These are phyloP conservation scores for Emericellopsis cladophorae DNA, from an alignment of 2,329 filamentous ascomycete genomes.

Conservation along the genomic window DNA sequence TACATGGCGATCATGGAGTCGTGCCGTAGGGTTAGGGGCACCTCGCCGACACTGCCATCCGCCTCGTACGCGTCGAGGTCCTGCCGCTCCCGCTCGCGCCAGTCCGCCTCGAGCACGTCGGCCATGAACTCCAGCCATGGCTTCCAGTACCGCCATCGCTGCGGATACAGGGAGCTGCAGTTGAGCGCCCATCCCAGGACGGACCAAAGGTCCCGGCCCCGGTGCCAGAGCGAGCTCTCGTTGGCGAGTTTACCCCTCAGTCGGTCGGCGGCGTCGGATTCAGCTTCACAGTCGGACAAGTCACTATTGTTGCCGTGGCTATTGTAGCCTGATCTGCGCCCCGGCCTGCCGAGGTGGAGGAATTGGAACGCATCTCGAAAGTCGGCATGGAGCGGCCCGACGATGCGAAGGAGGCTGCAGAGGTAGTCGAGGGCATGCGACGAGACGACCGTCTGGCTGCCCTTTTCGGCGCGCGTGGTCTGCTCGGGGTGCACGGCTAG, in stretches of 20 bases:
- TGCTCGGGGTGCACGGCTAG: conserved; percentile 70
- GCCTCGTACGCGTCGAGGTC: conserved; percentile 20
- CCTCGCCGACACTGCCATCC: conserved; percentile 7
- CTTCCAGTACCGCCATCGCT: conserved; percentile 72
- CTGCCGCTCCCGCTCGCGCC: conserved; percentile 40
- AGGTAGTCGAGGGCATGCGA: conserved; percentile 59
- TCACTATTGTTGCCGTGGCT: conserved; percentile 25
- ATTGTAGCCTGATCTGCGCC: conserved; percentile 17
- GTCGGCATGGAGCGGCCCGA: conserved; percentile 58
- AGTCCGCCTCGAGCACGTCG: conserved; percentile 63
- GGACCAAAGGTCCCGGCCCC: conserved; percentile 81
- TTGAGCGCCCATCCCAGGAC: conserved; percentile 88
- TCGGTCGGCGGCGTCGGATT: conserved; percentile 31
- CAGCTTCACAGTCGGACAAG: conserved; percentile 25
- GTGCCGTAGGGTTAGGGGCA: conserved; percentile 20
- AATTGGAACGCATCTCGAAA: conserved; percentile 66
- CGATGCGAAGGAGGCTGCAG: conserved; percentile 47
- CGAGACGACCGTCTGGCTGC: conserved; percentile 49
- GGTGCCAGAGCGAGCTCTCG: conserved; percentile 55
- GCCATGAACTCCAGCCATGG: conserved; percentile 71
- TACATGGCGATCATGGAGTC: conserved; percentile 52
- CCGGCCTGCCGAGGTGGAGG: conserved; percentile 13
- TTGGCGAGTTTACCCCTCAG: conserved; percentile 49
- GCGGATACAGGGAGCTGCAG: conserved; percentile 61
- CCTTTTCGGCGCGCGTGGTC: conserved; percentile 57